Percentiles rank a stretch among this genome's conserved stretches.
phyloP scores from a whole-genome alignment of 2,329 filamentous ascomycete genomes.

The Bipolaris victoriae region DNA sequence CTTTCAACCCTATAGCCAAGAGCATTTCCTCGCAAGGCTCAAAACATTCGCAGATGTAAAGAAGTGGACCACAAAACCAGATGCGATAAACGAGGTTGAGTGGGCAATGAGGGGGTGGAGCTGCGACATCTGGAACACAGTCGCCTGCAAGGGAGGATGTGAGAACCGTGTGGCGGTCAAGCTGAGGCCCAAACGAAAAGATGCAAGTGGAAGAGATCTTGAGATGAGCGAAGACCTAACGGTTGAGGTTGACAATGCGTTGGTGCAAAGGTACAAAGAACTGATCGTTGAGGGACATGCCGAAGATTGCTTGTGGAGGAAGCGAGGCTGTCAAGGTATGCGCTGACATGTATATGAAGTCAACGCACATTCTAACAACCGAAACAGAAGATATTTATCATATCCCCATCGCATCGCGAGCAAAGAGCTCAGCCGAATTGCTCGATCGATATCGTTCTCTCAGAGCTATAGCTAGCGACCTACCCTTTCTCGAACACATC shows the following conservation, averaged over 20 bases:
- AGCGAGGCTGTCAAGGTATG: slow-evolving; percentile 82
- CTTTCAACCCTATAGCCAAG: slow-evolving; percentile 86
- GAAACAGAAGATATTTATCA: slow-evolving; percentile 66
- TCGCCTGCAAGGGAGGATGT: slow-evolving; percentile 81
- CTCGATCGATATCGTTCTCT: slow-evolving; percentile 50
- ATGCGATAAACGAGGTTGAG: slow-evolving; percentile 82
- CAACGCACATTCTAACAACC: slow-evolving; percentile 24
- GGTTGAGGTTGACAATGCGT: slow-evolving; percentile 61
- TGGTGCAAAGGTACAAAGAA: slow-evolving; percentile 77
- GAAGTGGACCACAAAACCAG: slow-evolving; percentile 91
- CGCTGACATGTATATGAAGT: background rate
- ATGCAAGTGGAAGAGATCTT: slow-evolving; percentile 52
- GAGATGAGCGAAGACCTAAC: slow-evolving; percentile 57
- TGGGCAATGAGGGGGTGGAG: slow-evolving; percentile 96
- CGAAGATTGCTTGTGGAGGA: slow-evolving; percentile 84
- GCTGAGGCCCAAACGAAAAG: slow-evolving; percentile 63
- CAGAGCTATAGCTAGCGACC: slow-evolving; percentile 39
- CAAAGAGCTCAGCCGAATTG: slow-evolving; percentile 47
- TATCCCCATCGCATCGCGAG: slow-evolving; percentile 53
- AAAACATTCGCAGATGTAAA: slow-evolving; percentile 91
- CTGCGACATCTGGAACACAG: slow-evolving; percentile 74
- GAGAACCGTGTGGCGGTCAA: slow-evolving; percentile 84
- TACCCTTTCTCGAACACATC: slow-evolving; percentile 44
- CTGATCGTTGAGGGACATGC: slow-evolving; percentile 77
- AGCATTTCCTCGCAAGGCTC: slow-evolving; percentile 78